These are phyloP conservation scores for Climacium dendroides DNA, from an alignment of 225 moss, liverwort and hornwort species.

Conservation along the genomic window DNA sequence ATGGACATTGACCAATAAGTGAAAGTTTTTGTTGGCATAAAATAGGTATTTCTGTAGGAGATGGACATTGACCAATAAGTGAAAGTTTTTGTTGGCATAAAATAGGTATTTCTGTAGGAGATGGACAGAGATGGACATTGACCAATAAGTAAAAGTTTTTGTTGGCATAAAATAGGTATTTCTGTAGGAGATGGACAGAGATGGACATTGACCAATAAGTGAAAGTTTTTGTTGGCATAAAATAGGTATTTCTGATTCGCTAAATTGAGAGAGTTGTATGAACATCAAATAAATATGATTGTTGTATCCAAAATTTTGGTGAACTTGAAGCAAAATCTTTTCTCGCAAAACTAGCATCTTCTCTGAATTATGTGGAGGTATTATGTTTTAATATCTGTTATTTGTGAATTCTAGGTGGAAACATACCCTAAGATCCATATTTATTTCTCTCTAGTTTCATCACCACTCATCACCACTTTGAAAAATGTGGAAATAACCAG, in stretches of 20 bases:
- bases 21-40: not conserved
- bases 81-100: not conserved
- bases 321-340: not conserved
- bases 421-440: not conserved
- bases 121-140: not conserved
- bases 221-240: not conserved
- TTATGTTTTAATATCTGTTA: not conserved
- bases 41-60: accelerated
- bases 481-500: not conserved
- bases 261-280: not conserved
- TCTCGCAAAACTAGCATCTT: not conserved
- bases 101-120: accelerated
- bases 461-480: not conserved
- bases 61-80: accelerated
- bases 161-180: too few relatives aligned
- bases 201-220: accelerated
- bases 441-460: not conserved
- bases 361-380: accelerated
- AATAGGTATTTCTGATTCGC: not conserved
- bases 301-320: not conserved
- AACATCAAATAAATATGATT: not conserved
- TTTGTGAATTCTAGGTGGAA: not conserved
- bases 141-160: accelerated
- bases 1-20: accelerated
- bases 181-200: accelerated